Base-by-base conservation (phyloP, 2,329 filamentous ascomycete species). In the Graphilbum fragrans region DNA sequence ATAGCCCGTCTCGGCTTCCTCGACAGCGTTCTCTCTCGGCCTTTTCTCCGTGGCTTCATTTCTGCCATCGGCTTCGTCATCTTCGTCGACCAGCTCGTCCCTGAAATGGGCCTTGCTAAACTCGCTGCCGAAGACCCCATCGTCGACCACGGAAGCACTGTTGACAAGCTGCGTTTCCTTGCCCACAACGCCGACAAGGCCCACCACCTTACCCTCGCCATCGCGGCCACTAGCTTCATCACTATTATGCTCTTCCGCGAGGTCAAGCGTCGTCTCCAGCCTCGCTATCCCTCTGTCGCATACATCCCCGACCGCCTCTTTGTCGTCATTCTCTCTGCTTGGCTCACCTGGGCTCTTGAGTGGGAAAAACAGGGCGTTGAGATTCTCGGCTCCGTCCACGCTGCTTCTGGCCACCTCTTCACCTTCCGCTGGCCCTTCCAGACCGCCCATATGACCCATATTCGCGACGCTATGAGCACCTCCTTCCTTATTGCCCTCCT, bases 61-160 rank as follows among this genome's bases (percentile, higher is more conserved):
- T 94, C 86, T 43, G 92, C 92, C 39, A 93, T 98, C 56, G 92
- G 92, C 38, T 85, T 95, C 42, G 88, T 96, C 49, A 96, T 98
- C 56, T 78, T 93, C 32, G 86, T 96, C 29, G 92, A 96, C 58
- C 92, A 98, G 61, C 66, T 94, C 35, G 84, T 95, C 41, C 88
- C 90, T 0, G 87, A 96, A 59, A 72, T 94, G 52, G 92, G 92
- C 1, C 69, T 98, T 19, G 71, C 69, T 31, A 64, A 70, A 1
- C 61, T 77, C 17, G 85, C 87, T 0, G 77, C 75, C 40, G 62
- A 80, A 16, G 56, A 59, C 3, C 65, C 66, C 2, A 70, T 74
- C n/a, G 74, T 87, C 3, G 74, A 75, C 35, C 90, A 96, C 55
- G 86, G 85, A 16, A 95, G 85, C 58, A 88, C 82, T 39, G 70